These are phyloP conservation scores for Rauvolfia tetraphylla DNA, from an alignment of 257 asterid genomes.

Conservation along the genomic window DNA sequence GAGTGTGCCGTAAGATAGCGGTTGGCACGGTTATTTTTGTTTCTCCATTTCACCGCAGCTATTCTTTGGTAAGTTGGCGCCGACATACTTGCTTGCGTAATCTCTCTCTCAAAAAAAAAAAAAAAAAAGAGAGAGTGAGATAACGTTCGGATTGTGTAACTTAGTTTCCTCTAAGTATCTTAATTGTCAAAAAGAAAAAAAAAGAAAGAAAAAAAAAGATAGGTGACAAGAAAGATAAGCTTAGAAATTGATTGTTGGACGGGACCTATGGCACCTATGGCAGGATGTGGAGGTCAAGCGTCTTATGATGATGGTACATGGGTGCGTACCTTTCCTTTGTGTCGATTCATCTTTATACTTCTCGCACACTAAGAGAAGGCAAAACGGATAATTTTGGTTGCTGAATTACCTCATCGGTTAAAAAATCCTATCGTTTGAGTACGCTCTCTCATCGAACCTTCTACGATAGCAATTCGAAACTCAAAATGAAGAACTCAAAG, in stretches of 20 bases:
- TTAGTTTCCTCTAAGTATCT: too few relatives aligned
- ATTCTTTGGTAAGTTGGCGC: background rate
- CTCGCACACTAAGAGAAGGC: background rate
- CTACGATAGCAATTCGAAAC: too few relatives aligned
- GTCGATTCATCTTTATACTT: background rate
- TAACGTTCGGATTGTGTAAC: too few relatives aligned
- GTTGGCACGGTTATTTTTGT: background rate
- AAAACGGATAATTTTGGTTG: background rate
- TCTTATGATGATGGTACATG: constrained; percentile 1
- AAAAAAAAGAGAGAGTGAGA: too few relatives aligned
- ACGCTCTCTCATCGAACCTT: too few relatives aligned
- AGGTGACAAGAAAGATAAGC: background rate
- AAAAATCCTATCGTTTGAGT: too few relatives aligned
- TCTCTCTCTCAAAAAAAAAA: too few relatives aligned
- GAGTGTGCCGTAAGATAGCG: too few relatives aligned
- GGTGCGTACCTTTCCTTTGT: background rate
- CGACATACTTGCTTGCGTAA: too few relatives aligned
- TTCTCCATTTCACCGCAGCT: background rate
- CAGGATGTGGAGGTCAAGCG: background rate
- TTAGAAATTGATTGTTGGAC: background rate
- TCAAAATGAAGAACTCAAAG: too few relatives aligned
- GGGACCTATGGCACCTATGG: constrained; percentile 1
- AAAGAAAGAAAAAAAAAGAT: background rate
- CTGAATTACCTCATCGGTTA: background rate
- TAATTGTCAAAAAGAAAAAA: too few relatives aligned